These are phyloP conservation scores for Akanthomyces dipterigenus DNA, from an alignment of 2,329 filamentous ascomycete genomes.

Conservation along the genomic window DNA sequence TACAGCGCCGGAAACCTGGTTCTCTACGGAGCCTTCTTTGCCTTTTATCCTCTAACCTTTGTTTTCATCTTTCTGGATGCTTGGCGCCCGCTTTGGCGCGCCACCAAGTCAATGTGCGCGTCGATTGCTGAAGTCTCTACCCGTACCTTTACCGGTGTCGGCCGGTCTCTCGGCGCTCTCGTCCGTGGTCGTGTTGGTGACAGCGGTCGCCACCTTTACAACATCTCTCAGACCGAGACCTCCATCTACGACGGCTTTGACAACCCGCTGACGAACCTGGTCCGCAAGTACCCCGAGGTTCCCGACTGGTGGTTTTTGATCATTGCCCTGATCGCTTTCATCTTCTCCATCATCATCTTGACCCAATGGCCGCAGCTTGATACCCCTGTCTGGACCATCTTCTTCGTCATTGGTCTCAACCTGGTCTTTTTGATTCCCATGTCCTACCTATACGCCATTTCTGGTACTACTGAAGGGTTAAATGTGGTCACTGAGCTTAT, in stretches of 20 bases:
- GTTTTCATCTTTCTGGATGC: constrained; percentile 30
- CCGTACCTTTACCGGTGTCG: constrained; percentile 13
- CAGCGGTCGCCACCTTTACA: constrained; percentile 26
- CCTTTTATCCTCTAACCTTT: constrained; percentile 27
- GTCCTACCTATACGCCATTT: constrained; percentile 34
- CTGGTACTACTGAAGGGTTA: constrained; percentile 35
- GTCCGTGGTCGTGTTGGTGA: constrained; percentile 30
- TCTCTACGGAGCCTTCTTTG: constrained; percentile 25
- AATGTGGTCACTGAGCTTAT: constrained; percentile 42
- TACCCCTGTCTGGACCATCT: constrained; percentile 25
- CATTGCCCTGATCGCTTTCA: constrained; percentile 20
- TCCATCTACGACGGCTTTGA: constrained; percentile 36
- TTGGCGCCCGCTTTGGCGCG: constrained; percentile 18
- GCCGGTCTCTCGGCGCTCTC: constrained; percentile 21
- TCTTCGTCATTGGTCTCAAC: constrained; percentile 28
- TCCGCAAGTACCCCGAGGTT: constrained; percentile 38
- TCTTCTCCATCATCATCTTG: constrained; percentile 27
- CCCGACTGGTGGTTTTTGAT: constrained; percentile 41
- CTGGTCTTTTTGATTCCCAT: constrained; percentile 35
- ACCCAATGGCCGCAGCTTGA: constrained; percentile 21
- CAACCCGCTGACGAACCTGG: constrained; percentile 35
- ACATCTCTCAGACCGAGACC: constrained; percentile 29
- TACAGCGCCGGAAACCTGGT: constrained; percentile 26
- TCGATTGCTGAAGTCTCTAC: not conserved
- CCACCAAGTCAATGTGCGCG: constrained; percentile 3